These are phyloP conservation scores for Fusarium drepaniforme DNA, from an alignment of 2,329 filamentous ascomycete species.

Conservation along the genomic window DNA sequence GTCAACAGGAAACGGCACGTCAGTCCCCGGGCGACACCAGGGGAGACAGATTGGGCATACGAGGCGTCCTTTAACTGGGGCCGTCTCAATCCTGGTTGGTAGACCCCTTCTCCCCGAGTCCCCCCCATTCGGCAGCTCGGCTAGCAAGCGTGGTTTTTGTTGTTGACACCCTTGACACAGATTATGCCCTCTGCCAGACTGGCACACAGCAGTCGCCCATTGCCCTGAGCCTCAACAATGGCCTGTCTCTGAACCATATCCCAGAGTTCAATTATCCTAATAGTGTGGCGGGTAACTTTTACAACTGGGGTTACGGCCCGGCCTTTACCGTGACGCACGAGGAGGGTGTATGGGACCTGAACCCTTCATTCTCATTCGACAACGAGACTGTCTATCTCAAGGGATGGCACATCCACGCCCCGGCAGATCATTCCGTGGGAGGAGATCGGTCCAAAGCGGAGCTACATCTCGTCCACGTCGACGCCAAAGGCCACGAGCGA, in stretches of 20 bases:
- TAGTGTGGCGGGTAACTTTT: constrained; percentile 25
- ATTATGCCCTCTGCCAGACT: constrained; percentile 33
- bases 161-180: background rate
- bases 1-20: constrained; percentile 28
- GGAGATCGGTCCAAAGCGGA: constrained; percentile 36
- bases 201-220: constrained; percentile 36
- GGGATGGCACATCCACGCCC: constrained; percentile 37
- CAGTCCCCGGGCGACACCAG: constrained; percentile 17
- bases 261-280: constrained; percentile 27
- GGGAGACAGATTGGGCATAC: constrained; percentile 28
- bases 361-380: constrained; percentile 34
- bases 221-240: constrained; percentile 33
- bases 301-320: constrained; percentile 35
- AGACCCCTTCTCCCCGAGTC: too few species aligned
- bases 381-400: constrained; percentile 36
- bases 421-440: constrained; percentile 35
- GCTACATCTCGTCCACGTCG: constrained; percentile 37
- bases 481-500: constrained; percentile 20
- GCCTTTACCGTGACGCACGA: constrained; percentile 34
- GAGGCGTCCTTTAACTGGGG: constrained; percentile 36
- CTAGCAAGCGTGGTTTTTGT: background rate
- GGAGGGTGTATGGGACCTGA: constrained; percentile 10
- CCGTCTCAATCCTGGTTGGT: constrained; percentile 22
- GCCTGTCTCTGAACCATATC: constrained; percentile 24
- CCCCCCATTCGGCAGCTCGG: background rate